These are phyloP conservation scores for Xylaria sp. DNA, from an alignment of 2,329 filamentous ascomycete species.

Conservation along the genomic window DNA sequence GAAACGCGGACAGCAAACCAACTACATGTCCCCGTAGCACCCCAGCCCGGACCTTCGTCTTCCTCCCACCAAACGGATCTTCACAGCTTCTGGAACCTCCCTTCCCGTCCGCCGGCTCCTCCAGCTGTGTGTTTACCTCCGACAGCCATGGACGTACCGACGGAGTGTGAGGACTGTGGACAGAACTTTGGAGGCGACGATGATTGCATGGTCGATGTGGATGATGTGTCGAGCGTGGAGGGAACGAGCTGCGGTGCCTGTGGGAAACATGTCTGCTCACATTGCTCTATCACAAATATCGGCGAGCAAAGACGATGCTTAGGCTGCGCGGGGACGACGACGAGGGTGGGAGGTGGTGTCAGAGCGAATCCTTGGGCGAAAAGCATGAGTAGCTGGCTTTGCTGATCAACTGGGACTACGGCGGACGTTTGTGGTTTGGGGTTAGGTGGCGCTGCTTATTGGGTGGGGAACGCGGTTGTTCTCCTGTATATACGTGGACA, in stretches of 20 bases:
- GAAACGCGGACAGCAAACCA: slow-evolving; percentile 26
- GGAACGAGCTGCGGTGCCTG: slow-evolving; percentile 59
- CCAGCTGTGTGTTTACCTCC: slow-evolving; percentile 38
- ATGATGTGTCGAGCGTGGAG: slow-evolving; percentile 53
- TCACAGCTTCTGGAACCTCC: slow-evolving; percentile 70
- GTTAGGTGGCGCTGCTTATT: neutral
- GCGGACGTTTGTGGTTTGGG: neutral
- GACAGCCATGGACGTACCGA: slow-evolving; percentile 41
- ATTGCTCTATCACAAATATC: slow-evolving; percentile 68
- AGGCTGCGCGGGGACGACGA: slow-evolving; percentile 58
- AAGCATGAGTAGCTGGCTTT: slow-evolving; percentile 32
- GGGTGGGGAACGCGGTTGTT: neutral
- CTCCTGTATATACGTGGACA: neutral
- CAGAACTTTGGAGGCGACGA: slow-evolving; percentile 38
- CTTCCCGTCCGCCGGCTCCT: slow-evolving; percentile 49
- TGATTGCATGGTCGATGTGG: slow-evolving; percentile 45
- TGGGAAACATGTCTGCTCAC: slow-evolving; percentile 66
- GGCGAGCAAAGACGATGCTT: slow-evolving; percentile 64
- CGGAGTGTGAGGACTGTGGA: slow-evolving; percentile 66
- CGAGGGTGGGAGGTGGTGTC: slow-evolving; percentile 27
- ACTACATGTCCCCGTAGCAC: slow-evolving; percentile 23
- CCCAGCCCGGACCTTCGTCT: slow-evolving; percentile 21
- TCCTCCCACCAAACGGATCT: slow-evolving; percentile 60
- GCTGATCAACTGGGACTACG: slow-evolving; percentile 1
- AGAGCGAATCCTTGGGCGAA: slow-evolving; percentile 14